A percentile compares a stretch with the other conserved stretches of the same genome.
phyloP scores from a whole-genome alignment of 257 asterid genomes.

The Solanum sejunctum region DNA sequence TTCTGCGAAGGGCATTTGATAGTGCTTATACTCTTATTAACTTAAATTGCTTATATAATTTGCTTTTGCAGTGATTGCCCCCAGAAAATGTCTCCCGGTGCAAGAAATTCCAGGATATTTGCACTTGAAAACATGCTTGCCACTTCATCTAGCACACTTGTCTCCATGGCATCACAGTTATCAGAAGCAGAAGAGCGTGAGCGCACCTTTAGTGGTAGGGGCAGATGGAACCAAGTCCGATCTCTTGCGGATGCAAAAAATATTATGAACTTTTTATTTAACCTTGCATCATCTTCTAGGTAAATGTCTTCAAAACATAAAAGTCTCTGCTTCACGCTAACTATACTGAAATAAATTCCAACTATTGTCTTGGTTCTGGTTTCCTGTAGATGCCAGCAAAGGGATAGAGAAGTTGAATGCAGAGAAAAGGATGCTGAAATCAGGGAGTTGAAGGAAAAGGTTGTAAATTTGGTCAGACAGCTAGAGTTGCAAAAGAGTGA shows the following conservation, averaged over 20 bases:
- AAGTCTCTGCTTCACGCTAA: not conserved
- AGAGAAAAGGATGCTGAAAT: conserved; percentile 83
- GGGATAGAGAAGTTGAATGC: conserved; percentile 77
- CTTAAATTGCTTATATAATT: not conserved
- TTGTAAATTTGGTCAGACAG: conserved; percentile 57
- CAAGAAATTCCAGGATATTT: conserved; percentile 72
- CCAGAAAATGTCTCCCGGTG: conserved; percentile 89
- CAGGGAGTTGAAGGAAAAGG: conserved; percentile 78
- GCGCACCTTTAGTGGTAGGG: conserved; percentile 84
- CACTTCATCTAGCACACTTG: conserved; percentile 83
- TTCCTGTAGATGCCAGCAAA: conserved; percentile 49
- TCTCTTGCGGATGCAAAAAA: conserved; percentile 80
- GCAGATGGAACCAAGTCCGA: conserved; percentile 93
- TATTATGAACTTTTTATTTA: conserved; percentile 73
- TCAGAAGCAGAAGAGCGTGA: conserved; percentile 99
- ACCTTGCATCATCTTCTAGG: conserved; percentile 81
- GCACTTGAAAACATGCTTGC: conserved; percentile 96
- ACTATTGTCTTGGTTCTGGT: not conserved
- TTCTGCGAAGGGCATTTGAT: not conserved
- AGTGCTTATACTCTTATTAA: not conserved
- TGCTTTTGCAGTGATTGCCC: conserved; percentile 38
- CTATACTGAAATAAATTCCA: conserved; percentile 3
- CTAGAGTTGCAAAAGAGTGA: conserved; percentile 63
- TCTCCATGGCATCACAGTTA: conserved; percentile 92
- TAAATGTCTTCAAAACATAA: conserved; percentile 10